Percentiles rank a stretch among this genome's conserved stretches.
Evolutionary conservation across 495 filamentous ascomycete species (phyloP).

Genomic region (Penicillium coffeae): DNA sequence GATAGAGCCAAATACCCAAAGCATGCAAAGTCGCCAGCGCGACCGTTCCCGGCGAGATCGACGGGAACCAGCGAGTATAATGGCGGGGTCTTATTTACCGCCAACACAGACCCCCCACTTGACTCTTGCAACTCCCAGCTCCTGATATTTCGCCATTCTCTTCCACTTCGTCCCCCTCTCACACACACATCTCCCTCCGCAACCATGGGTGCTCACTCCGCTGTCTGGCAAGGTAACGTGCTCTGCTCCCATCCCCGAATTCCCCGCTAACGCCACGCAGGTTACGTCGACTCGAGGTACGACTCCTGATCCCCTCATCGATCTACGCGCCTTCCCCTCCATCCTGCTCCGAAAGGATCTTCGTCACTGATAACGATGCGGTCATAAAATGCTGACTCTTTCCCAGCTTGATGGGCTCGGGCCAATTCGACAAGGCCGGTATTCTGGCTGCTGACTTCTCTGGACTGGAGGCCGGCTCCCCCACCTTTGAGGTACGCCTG

Average conservation of each 20-base stretch:
- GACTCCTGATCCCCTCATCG: not conserved
- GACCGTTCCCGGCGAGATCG: constrained; percentile 1
- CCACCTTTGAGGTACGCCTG: constrained; percentile 61
- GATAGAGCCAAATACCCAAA: too few relatives aligned
- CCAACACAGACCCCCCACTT: constrained; percentile 31
- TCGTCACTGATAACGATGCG: constrained; percentile 5
- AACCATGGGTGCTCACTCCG: constrained; percentile 41
- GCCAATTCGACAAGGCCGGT: constrained; percentile 81
- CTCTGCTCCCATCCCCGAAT: constrained; percentile 8
- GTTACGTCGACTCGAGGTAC: constrained; percentile 68
- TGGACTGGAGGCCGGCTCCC: constrained; percentile 73
- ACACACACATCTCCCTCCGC: constrained; percentile 19
- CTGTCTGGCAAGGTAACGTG: constrained; percentile 55
- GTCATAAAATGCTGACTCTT: constrained; percentile 20
- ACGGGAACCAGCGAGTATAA: not conserved
- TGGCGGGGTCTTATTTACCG: constrained; percentile 24
- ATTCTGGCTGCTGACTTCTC: constrained; percentile 80
- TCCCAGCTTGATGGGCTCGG: constrained; percentile 72
- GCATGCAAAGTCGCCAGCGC: too few relatives aligned
- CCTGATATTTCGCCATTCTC: constrained; percentile 2
- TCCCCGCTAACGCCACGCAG: constrained; percentile 35
- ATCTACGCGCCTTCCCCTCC: not conserved
- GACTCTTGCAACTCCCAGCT: constrained; percentile 10
- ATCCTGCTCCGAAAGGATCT: constrained; percentile 1
- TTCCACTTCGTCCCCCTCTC: constrained; percentile 6